phyloP scores from a whole-genome alignment of 192 early-diverging fungal genomes.

The Geranomyces michiganensis region DNA sequence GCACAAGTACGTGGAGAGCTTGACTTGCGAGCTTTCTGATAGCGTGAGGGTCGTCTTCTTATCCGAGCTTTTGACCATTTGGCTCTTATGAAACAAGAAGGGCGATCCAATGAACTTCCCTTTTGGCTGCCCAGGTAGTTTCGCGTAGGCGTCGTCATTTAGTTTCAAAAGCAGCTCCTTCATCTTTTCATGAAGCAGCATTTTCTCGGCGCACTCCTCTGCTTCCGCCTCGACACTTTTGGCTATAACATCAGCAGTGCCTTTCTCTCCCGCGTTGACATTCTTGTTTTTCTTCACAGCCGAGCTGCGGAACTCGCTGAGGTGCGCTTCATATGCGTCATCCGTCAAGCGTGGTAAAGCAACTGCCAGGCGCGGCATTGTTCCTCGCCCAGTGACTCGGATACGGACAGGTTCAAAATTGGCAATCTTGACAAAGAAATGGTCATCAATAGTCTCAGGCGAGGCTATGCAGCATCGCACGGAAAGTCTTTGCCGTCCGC shows the following conservation, averaged over 20 bases:
- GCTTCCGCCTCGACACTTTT: slow-evolving; percentile 34
- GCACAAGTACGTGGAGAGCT: slow-evolving; percentile 51
- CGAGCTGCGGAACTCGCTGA: slow-evolving; percentile 23
- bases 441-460: slow-evolving; percentile 54
- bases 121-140: slow-evolving; percentile 26
- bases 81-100: slow-evolving; percentile 45
- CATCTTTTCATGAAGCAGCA: slow-evolving; percentile 47
- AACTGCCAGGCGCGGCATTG: slow-evolving; percentile 45
- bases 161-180: slow-evolving; percentile 37
- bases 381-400: slow-evolving; percentile 42
- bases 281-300: slow-evolving; percentile 5
- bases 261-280: not conserved
- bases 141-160: slow-evolving; percentile 41
- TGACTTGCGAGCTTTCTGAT: slow-evolving; percentile 47
- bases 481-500: slow-evolving; percentile 43
- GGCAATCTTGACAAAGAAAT: slow-evolving; percentile 58
- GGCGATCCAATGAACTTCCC: slow-evolving; percentile 51
- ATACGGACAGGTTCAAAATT: slow-evolving; percentile 55
- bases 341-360: slow-evolving; percentile 41
- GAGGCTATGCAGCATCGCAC: slow-evolving; percentile 49
- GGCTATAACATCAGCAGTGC: not conserved
- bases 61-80: slow-evolving; percentile 39
- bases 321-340: slow-evolving; percentile 28
- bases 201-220: slow-evolving; percentile 47
- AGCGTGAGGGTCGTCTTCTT: slow-evolving; percentile 38